These are phyloP conservation scores for Ophidiomyces ophidiicola DNA, from an alignment of 2,329 filamentous ascomycete species.

Conservation along the genomic window DNA sequence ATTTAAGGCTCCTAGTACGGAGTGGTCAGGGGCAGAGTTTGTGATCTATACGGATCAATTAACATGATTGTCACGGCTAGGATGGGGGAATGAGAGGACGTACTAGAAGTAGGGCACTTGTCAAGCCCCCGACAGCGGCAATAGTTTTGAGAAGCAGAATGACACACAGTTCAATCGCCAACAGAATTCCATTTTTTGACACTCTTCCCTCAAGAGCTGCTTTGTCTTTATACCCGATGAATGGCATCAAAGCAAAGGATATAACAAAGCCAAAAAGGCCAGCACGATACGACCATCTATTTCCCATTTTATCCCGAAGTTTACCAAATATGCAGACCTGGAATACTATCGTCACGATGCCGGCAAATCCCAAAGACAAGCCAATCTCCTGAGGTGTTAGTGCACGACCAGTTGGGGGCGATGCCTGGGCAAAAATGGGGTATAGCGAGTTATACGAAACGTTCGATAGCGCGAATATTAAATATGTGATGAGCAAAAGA, in stretches of 20 bases:
- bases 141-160: constrained; percentile 82
- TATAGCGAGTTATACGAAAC: constrained; percentile 93
- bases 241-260: constrained; percentile 79
- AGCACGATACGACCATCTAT: constrained; percentile 68
- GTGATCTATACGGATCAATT: constrained; percentile 60
- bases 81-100: constrained; percentile 23
- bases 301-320: constrained; percentile 67
- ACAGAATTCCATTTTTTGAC: constrained; percentile 52
- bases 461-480: constrained; percentile 88
- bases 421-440: constrained; percentile 74
- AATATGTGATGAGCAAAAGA: constrained; percentile 68
- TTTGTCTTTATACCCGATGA: constrained; percentile 63
- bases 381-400: constrained; percentile 72
- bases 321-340: constrained; percentile 75
- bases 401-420: constrained; percentile 61
- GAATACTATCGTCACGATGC: constrained; percentile 74
- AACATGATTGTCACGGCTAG: too few species aligned
- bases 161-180: constrained; percentile 69
- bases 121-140: constrained; percentile 76
- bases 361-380: constrained; percentile 70
- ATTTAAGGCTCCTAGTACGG: constrained; percentile 78
- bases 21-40: constrained; percentile 77
- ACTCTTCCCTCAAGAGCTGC: constrained; percentile 43
- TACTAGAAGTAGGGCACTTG: constrained; percentile 77
- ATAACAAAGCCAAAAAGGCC: constrained; percentile 69